Base-by-base conservation (phyloP, 2,329 filamentous ascomycete species). In the Nothophaeocryptopus gaeumannii region DNA sequence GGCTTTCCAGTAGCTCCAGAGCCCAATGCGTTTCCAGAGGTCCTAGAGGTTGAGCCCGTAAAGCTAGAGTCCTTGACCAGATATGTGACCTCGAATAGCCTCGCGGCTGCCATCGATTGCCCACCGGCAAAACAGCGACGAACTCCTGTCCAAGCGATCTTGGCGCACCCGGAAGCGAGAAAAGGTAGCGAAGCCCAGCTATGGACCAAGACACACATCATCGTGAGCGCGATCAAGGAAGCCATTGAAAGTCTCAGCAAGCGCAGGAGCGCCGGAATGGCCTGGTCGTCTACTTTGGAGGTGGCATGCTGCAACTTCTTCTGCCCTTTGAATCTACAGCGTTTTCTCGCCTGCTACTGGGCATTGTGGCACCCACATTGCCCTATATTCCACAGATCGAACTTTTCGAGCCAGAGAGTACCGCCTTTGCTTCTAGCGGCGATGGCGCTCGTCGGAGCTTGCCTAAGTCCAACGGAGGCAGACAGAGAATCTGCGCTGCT, bases 361-460 rank as follows among this genome's bases (percentile, higher is more conserved):
- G 44, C 44, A 8, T 14, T 47, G 10, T 47, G 44, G 44, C 44
- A 47, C 29, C 44, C 44, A 8, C 39, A 47, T 14, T 47, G 44
- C 26, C 44, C 44, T 1, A 47, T 47, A 7, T 39, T 47, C 12
- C 44, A 47, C 30, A 39, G 33, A 5, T 35, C 44, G 2, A 39
- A 35, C 13, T 47, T 47, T 16, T 32, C 11, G 31, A 14, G 20
- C 13, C 7, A 12, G 13, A 15, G 32, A 15, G 31, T 29, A 5
- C 44, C 36, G n/a, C 13, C 44, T 1, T 39, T 11, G 29, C 44
- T 47, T 2, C 13, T 47, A 8, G 44, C 44, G 5, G 35, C 39
- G 13, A 47, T 47, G 44, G 44, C 44, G 8, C 37, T 47, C 9
- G 29, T 47, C 9, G 44, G 44, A 13, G 44, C 44, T 30, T 47